These are phyloP conservation scores for Penicillium sp. DNA, from an alignment of 2,329 filamentous ascomycete species.

Conservation along the genomic window DNA sequence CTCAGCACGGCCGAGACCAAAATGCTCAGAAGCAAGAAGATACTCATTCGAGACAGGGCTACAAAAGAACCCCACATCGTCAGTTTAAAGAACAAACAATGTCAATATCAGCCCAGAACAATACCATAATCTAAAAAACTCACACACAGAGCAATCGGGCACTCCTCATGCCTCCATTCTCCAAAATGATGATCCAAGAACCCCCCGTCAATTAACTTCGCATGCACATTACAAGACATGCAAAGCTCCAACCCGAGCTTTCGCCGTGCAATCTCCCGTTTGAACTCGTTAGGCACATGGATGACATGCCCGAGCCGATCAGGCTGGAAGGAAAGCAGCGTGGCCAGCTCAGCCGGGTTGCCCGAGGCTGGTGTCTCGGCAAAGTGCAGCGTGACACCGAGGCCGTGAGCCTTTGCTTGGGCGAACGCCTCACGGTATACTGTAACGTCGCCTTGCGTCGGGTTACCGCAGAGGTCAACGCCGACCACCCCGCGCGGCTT, in stretches of 20 bases:
- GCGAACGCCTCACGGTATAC: slow-evolving; percentile 57
- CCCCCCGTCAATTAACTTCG: slow-evolving; percentile 63
- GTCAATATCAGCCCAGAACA: slow-evolving; percentile 11
- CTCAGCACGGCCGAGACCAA: slow-evolving; percentile 50
- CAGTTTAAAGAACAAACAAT: slow-evolving; percentile 54
- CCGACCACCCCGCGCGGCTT: slow-evolving; percentile 58
- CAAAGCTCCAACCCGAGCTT: slow-evolving; percentile 68
- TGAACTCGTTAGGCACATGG: slow-evolving; percentile 60
- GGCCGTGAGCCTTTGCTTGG: slow-evolving; percentile 50
- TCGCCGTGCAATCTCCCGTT: slow-evolving; percentile 50
- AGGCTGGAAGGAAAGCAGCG: slow-evolving; percentile 61
- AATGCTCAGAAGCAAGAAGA: slow-evolving; percentile 64
- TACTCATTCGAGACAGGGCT: slow-evolving; percentile 75
- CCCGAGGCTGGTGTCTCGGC: slow-evolving; percentile 61
- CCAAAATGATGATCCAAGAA: slow-evolving; percentile 70
- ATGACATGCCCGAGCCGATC: slow-evolving; percentile 74
- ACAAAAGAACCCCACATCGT: slow-evolving; percentile 77
- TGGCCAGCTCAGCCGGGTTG: slow-evolving; percentile 56
- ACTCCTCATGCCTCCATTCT: slow-evolving; percentile 59
- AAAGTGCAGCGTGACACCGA: slow-evolving; percentile 71
- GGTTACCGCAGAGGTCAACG: slow-evolving; percentile 75
- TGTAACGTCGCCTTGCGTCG: slow-evolving; percentile 56
- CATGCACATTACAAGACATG: slow-evolving; percentile 73
- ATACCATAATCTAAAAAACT: slow-evolving; percentile 34
- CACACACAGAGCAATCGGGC: slow-evolving; percentile 63